Base-by-base conservation (phyloP, 352 stramenopile species). In the Saprolegnia parasitica region DNA sequence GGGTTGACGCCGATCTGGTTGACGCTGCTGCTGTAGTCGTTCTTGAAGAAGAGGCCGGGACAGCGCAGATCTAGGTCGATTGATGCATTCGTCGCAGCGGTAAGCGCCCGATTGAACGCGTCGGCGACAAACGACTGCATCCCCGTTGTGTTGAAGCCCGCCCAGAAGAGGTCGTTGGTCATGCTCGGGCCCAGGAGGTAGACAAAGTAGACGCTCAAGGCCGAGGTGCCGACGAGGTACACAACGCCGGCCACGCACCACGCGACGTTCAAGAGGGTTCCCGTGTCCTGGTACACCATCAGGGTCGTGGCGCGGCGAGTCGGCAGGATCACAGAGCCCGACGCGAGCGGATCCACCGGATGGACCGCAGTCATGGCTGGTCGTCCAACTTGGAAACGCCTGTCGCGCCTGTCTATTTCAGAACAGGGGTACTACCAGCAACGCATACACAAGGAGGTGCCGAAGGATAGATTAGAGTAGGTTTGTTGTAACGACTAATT, bases 101-200 rank as follows among this genome's bases (percentile, higher is more conserved):
- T 35, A 5, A 62, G 35, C 24, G 26, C 18, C 32, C 10, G 16
- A 35, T 62, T 62, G 55, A 40, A 62, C 4, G 18, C 2, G 55
- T 45, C 35, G 11, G 32, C 35, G n/a, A 62, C n/a, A 24, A 62
- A 62, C 15, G 55, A 21, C 24, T 62, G 55, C 55, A 45, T 62
- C 6, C 55, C 55, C 4, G 55, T 62, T 15, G 26, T 39, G 55
- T 62, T 62, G n/a, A 62, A 62, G 21, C 55, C 55, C 10, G 26
- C 55, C 55, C 55, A 62, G 26, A 62, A n/a, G 35, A 62, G 32
- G 35, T 62, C 55, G 35, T 62, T 62, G 23, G 13, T 62, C 24
- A 62, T 21, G 23, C 32, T 32, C 9, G n/a, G 21, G 16, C 35
- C 21, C 9, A 45, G 10, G 8, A 62, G 10, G 18, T 18, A 45